Evolutionary conservation across 352 stramenopile genomes (phyloP), one percentile per base, ranked within the genome.

Genomic region (Pythium phragmitis): DNA sequence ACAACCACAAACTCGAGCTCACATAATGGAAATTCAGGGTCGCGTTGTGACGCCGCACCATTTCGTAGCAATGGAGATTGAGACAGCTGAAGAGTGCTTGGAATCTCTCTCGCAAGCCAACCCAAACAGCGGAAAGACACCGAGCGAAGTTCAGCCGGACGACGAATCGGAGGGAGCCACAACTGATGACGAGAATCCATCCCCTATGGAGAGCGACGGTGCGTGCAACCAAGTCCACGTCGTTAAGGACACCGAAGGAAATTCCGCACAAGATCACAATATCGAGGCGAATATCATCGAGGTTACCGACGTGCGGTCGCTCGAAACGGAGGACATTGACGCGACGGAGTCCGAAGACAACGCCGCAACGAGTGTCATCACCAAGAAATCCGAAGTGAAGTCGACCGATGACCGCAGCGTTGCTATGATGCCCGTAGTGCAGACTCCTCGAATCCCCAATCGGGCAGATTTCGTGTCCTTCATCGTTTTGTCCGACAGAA

Each of bases 1-100:
- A 37, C 12, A 41, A 49, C 11, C 19, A 12, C 34, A 13, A 21
- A 19, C 7, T n/a, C 16, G 14, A 39, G 36, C 36, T 58, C 14
- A 47, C 17, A 23, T 0, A 19, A n/a, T 17, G 5, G 1, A 45
- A 37, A 19, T 19, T 16, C 45, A 81, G 74, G 74, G 74, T 23
- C 60, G 55, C n/a, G 57, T 81, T 17, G 51, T 66, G 0, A 81
- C 70, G 11, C 69, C 68, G 28, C 69, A 77, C 36, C 74, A 81
- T 28, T 39, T 69, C 26, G 67, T 81, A 9, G 63, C 65, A 16
- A 70, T 81, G 62, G 60, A 72, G 39, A 51, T 81, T 11, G 68
- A 81, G 56, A 68, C 65, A 19, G 45, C 60, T 23, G 73, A 77
- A 33, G 67, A 73, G 19, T 62, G 34, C 36, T 41, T 74, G 13